These are phyloP conservation scores for Fragilariopsis cylindrus DNA, from an alignment of 108 stramenopile species.

Conservation along the genomic window DNA sequence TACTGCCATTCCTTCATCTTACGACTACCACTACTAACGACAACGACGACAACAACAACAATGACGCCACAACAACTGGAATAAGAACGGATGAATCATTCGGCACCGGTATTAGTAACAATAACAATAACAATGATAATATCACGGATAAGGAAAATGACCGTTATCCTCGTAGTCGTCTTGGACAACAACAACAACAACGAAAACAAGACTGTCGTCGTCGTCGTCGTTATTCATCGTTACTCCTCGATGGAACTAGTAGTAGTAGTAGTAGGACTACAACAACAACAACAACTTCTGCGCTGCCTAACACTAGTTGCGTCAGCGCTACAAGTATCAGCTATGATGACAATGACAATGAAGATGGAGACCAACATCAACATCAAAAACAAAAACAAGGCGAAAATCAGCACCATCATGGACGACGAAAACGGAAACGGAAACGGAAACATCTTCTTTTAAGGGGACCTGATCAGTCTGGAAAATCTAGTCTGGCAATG, in stretches of 20 bases:
- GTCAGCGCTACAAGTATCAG: not conserved
- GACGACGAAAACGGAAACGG: not conserved
- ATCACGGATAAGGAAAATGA: not conserved
- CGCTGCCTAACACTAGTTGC: constrained; percentile 26
- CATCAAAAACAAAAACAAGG: not conserved
- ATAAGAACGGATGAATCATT: not conserved
- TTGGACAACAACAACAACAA: not conserved
- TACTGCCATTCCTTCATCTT: not conserved
- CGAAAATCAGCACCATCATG: not conserved
- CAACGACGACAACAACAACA: no score
- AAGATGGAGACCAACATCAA: not conserved
- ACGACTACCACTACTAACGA: no score
- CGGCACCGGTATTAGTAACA: not conserved
- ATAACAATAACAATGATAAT: not conserved
- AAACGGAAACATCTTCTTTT: constrained; percentile 21
- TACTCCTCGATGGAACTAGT: not conserved
- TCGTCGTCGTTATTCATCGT: not conserved
- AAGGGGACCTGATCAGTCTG: constrained; percentile 26
- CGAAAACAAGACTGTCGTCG: not conserved
- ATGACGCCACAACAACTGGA: not conserved
- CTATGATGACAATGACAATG: not conserved
- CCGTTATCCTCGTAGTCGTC: not conserved
- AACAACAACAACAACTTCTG: not conserved
- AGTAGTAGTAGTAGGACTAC: not conserved
- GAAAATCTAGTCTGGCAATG: constrained; percentile 35